Base-by-base conservation (phyloP, 805 yeast species). In the Metschnikowia peoriensis region DNA sequence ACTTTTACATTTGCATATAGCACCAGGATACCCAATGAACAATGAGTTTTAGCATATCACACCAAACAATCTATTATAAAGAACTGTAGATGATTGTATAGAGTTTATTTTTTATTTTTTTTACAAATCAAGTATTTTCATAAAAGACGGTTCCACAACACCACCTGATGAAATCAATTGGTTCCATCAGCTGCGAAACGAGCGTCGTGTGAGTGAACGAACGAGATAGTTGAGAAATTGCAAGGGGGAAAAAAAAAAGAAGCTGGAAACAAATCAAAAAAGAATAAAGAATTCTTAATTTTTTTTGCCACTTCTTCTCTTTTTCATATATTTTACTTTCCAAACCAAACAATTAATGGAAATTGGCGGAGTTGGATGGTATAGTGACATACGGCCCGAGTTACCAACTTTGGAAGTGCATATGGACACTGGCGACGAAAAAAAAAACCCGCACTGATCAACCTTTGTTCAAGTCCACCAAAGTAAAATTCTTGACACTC, bases 1-100 rank as follows among this genome's bases (percentile, higher is more conserved):
- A 40, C 17, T 17, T 10, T 8, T 17, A 16, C 38, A 44, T 17
- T 28, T 42, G 46, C 51, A 47, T 27, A 6, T 28, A 37, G 46
- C 51, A 47, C 22, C 17, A 38, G 42, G 43, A 49, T 49, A 49
- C 52, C 52, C 52, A 49, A 44, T 49, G 32, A 40, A 38, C 42
- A 28, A 38, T 46, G n/a, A n/a, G 2, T 9, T 15, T 16, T 32
- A 32, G 10, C 12, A 6, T 6, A 12, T 32, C n/a, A n/a, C n/a
- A n/a, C n/a, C n/a, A n/a, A n/a, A n/a, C n/a, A n/a, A n/a, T n/a
- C 37, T 12, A 34, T 34, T 34, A 12, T 34, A 34, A 8, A n/a
- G 2, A 38, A 38, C 17, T 38, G 40, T 38, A 16, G 40, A 5
- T 5, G 4, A 22, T 2, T 22, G 4, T 22, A 22, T 22, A 22